These are phyloP conservation scores for Monascus ruber DNA, from an alignment of 2,329 filamentous ascomycete genomes.

Conservation along the genomic window DNA sequence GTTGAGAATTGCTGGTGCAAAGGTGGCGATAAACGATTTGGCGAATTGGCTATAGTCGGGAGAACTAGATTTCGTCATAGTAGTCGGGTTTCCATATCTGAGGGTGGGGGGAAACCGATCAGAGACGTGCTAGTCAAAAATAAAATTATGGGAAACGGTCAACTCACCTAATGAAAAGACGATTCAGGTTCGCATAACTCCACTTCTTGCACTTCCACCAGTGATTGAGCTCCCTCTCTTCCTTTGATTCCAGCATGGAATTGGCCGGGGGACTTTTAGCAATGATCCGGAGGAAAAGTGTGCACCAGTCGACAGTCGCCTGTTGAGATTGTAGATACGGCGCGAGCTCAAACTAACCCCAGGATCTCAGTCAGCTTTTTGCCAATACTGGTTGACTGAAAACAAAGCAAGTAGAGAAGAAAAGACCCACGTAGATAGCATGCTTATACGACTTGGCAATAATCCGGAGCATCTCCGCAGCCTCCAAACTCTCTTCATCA, in stretches of 20 bases:
- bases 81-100: conserved; percentile 81
- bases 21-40: conserved; percentile 79
- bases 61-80: conserved; percentile 60
- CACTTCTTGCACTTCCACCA: conserved; percentile 99
- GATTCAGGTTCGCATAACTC: conserved; percentile 95
- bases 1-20: conserved; percentile 93
- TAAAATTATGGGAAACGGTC: background rate
- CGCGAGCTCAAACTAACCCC: conserved; percentile 67
- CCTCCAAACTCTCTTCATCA: conserved; percentile 83
- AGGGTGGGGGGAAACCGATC: background rate
- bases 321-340: conserved; percentile 65
- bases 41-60: conserved; percentile 72
- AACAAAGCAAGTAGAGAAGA: conserved; percentile 2
- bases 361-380: background rate
- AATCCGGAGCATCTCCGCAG: conserved; percentile 90
- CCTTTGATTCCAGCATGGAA: conserved; percentile 66
- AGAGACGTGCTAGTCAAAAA: no score
- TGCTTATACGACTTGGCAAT: conserved; percentile 97
- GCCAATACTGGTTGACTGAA: conserved; percentile 6
- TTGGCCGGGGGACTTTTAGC: conserved; percentile 70
- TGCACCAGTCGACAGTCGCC: conserved; percentile 89
- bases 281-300: conserved; percentile 82
- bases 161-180: conserved; percentile 75
- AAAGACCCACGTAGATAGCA: conserved; percentile 73
- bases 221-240: conserved; percentile 84